A percentile compares a stretch with the other conserved stretches of the same genome.
Evolutionary conservation across 1,284 basidiomycete genomes (phyloP).

Genomic region (Abortiporus biennis): DNA sequence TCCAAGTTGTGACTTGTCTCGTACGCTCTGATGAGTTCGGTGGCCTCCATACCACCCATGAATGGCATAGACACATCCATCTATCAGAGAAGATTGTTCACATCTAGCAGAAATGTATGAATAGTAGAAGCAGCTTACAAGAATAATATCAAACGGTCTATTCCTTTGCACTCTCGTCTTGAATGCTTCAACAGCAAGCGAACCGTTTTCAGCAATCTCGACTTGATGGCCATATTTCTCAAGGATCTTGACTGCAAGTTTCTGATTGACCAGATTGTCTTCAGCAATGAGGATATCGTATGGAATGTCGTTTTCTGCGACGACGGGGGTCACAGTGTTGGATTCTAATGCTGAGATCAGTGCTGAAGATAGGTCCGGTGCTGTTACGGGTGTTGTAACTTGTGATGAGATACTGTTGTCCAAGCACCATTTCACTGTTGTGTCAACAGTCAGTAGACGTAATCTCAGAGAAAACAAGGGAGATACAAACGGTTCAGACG

Average conservation of each 20-base stretch:
- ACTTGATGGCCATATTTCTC: conserved; percentile 96
- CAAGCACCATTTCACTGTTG: conserved; percentile 83
- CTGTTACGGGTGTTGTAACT: conserved; percentile 85
- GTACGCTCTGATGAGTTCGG: conserved; percentile 74
- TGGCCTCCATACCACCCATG: conserved; percentile 93
- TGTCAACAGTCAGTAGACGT: conserved; percentile 5
- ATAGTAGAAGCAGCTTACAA: conserved; percentile 43
- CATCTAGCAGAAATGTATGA: conserved; percentile 7
- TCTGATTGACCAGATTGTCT: conserved; percentile 98
- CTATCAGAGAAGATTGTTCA: conserved; percentile 31
- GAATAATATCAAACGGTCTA: conserved; percentile 81
- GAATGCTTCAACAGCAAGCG: conserved; percentile 85
- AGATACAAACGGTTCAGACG: conserved; percentile 49
- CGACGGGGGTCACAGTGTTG: conserved; percentile 80
- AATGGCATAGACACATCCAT: conserved; percentile 99
- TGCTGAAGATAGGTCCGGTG: conserved; percentile 89
- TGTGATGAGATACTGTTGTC: conserved; percentile 90
- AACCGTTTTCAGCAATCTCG: conserved; percentile 97
- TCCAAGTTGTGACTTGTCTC: conserved; percentile 72
- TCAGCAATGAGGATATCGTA: conserved; percentile 97
- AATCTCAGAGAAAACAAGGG: neutral
- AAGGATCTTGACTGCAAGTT: conserved; percentile 93
- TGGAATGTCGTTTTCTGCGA: conserved; percentile 75
- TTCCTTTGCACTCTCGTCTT: conserved; percentile 69
- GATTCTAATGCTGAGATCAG: conserved; percentile 93